phyloP scores from a whole-genome alignment of 768 basidiomycete genomes.

The Lentinus tigrinus region DNA sequence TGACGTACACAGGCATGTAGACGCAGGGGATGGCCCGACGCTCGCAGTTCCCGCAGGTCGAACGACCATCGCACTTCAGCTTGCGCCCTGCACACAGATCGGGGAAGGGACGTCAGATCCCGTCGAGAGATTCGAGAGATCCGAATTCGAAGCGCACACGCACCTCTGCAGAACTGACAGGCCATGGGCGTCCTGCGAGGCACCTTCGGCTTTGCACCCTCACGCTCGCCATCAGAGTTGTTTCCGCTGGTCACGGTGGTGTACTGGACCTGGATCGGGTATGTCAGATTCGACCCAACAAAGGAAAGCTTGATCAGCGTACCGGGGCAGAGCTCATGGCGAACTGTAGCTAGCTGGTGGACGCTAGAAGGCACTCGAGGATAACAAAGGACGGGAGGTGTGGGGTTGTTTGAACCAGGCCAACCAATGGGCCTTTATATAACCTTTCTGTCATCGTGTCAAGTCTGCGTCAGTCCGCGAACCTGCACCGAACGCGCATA shows the following conservation, averaged over 20 bases:
- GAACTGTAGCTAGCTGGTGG: background rate
- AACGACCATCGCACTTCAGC: constrained; percentile 71
- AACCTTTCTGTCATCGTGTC: background rate
- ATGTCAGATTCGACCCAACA: background rate
- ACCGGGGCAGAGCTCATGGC: constrained; percentile 16
- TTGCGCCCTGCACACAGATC: constrained; percentile 50
- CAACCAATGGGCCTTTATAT: background rate
- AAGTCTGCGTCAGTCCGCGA: constrained; percentile 12
- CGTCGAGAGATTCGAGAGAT: constrained; percentile 1
- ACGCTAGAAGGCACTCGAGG: background rate
- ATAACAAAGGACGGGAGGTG: constrained; percentile 1
- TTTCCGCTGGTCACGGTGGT: constrained; percentile 1
- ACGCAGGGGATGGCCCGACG: constrained; percentile 54
- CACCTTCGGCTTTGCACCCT: constrained; percentile 12
- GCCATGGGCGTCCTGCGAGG: constrained; percentile 64
- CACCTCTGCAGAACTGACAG: constrained; percentile 72
- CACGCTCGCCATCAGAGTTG: constrained; percentile 16
- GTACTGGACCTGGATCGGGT: background rate
- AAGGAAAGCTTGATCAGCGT: background rate
- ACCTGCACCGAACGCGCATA: background rate
- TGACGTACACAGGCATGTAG: constrained; percentile 66
- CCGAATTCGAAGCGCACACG: background rate
- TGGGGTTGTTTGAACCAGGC: background rate
- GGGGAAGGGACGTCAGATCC: background rate
- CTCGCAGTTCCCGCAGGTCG: constrained; percentile 67